Evolutionary conservation across 371 early-diverging fungal genomes (phyloP), one percentile per base, ranked within the genome.

Genomic region (Blakeslea trispora): DNA sequence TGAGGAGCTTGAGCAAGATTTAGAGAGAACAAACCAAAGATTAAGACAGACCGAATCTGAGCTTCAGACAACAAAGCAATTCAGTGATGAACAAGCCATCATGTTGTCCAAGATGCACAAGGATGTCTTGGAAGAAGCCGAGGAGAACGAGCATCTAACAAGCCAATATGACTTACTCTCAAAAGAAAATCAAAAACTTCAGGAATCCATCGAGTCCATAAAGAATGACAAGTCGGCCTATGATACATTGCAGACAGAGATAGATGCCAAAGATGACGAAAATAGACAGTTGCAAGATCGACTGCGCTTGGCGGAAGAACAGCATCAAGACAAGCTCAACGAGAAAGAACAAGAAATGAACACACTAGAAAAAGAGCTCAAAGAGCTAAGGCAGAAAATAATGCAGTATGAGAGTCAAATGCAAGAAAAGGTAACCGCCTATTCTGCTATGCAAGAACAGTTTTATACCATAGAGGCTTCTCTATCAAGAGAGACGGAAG

Each of bases 21-120:
- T 66, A 63, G 58, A 57, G 8, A 21, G 60, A 32, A 77, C 74
- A 37, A 59, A 74, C 13, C 50, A 54, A 35, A 61, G 51, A 1
- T 48, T 71, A 2, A 41, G 44, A 5, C 37, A 57, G 2, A 17
- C 54, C 8, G 18, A 58, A 39, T 56, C 66, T 19, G 89, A 93
- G 53, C 57, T 88, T 11, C 89, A 88, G 23, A 58, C 69, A 17
- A 73, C 75, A 7, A 80, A 84, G 15, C 83, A 82, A 37, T 90
- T 92, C 50, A 71, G 81, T 32, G 77, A 80, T 28, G 79, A 77
- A 0, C 69, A 91, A 11, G 72, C 77, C 0, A 59, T 66, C 10
- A 66, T 76, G 68, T 57, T 76, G 24, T 57, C 63, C 9, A 64
- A 66, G 19, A 51, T 76, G 14, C 76, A 76, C 32, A 39, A 64